Evolutionary conservation across 139 green algal genomes (phyloP).

Genomic region (Zygnema circumcarinatum): DNA sequence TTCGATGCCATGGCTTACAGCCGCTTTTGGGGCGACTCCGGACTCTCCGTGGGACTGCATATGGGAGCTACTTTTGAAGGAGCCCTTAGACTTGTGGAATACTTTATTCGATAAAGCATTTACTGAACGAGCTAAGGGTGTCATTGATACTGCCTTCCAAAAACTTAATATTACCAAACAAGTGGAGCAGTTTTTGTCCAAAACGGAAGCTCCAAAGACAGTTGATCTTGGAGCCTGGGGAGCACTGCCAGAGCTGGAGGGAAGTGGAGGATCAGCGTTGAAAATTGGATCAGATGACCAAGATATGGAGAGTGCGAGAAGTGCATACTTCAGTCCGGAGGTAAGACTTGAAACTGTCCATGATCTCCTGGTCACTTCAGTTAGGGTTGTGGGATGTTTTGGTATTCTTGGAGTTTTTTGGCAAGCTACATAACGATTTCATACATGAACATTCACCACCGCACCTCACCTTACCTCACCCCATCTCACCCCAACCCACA

Average conservation of each 20-base stretch:
- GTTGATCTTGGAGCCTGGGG: not conserved
- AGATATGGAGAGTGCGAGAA: conserved; percentile 19
- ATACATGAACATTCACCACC: no score
- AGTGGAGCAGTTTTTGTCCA: conserved; percentile 62
- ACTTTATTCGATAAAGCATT: conserved; percentile 77
- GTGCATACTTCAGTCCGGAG: conserved; percentile 26
- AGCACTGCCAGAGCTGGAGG: conserved; percentile 10
- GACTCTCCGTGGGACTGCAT: conserved; percentile 68
- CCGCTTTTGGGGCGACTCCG: conserved; percentile 39
- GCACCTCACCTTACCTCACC: no score
- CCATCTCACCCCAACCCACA: not conserved
- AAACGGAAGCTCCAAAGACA: not conserved
- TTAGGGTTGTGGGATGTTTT: no score
- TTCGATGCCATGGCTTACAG: conserved; percentile 50
- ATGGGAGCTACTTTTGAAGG: conserved; percentile 79
- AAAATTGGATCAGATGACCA: not conserved
- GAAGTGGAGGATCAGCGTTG: conserved; percentile 1
- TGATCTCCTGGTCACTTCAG: no score
- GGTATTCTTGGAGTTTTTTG: no score
- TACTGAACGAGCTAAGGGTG: conserved; percentile 65
- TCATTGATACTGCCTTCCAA: conserved; percentile 70
- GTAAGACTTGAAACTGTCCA: no score
- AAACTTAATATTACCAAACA: conserved; percentile 59
- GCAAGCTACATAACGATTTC: no score
- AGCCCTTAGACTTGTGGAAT: conserved; percentile 73